phyloP scores from a whole-genome alignment of 1,284 basidiomycete genomes.

The Rhodofomes roseus region DNA sequence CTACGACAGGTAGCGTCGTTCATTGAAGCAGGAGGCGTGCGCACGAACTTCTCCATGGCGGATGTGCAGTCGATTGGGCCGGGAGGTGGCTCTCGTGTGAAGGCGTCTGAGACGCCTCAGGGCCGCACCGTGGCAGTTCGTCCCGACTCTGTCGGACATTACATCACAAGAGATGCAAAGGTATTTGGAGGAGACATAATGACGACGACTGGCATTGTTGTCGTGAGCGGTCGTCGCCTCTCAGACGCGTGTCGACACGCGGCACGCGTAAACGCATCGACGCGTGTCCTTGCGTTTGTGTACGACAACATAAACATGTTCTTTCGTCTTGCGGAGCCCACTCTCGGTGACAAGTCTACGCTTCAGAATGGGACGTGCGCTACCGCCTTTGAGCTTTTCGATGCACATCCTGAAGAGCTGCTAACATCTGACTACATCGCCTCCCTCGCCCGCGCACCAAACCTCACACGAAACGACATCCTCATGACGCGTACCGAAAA shows the following conservation, averaged over 20 bases:
- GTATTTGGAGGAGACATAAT: constrained; percentile 49
- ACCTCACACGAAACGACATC: neutral
- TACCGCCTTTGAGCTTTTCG: neutral
- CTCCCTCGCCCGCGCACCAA: neutral
- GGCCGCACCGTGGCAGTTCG: constrained; percentile 41
- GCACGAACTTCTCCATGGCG: constrained; percentile 46
- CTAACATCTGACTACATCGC: neutral
- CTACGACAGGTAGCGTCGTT: constrained; percentile 49
- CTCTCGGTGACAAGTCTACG: constrained; percentile 28
- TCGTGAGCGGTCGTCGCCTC: neutral
- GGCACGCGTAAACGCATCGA: constrained; percentile 17
- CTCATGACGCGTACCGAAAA: neutral
- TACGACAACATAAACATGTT: constrained; percentile 37
- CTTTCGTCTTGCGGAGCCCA: constrained; percentile 28
- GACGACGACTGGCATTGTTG: constrained; percentile 50
- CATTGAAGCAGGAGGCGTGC: constrained; percentile 38
- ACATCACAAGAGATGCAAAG: constrained; percentile 41
- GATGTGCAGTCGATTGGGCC: constrained; percentile 50
- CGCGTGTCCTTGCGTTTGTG: constrained; percentile 15
- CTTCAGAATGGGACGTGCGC: constrained; percentile 21
- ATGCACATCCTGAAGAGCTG: neutral
- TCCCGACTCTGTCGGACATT: constrained; percentile 54
- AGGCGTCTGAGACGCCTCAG: constrained; percentile 19
- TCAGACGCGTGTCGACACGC: neutral
- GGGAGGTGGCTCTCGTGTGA: constrained; percentile 52